Conservation (phyloP, 768 basidiomycete genomes). For the Auricularia sp. region DNA sequence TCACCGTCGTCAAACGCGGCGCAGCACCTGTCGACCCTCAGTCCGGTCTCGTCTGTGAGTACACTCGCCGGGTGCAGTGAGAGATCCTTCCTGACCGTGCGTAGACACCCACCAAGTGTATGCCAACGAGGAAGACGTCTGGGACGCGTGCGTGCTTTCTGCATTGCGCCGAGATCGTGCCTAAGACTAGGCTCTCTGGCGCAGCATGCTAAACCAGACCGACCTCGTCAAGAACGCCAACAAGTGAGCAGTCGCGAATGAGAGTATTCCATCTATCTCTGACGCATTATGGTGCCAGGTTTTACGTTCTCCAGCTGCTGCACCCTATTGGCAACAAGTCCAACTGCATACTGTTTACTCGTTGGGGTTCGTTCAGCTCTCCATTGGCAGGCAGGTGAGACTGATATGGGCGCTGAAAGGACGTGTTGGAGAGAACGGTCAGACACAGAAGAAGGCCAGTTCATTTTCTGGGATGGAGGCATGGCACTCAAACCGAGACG, state of each 20-base stretch:
- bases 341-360: slow-evolving; percentile 34
- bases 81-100: background rate
- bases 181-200: background rate
- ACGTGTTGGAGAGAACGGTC: slow-evolving; percentile 47
- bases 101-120: slow-evolving; percentile 46
- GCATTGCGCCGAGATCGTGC: background rate
- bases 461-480: background rate
- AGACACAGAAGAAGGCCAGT: slow-evolving; percentile 36
- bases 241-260: slow-evolving; percentile 27
- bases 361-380: slow-evolving; percentile 34
- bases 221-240: slow-evolving; percentile 32
- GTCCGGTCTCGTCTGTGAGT: slow-evolving; percentile 38
- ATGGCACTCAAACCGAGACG: background rate
- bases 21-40: slow-evolving; percentile 44
- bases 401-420: background rate
- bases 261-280: background rate
- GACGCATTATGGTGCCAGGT: slow-evolving; percentile 23
- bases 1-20: slow-evolving; percentile 41
- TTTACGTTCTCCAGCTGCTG: slow-evolving; percentile 49
- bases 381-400: background rate
- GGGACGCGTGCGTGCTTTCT: slow-evolving; percentile 49
- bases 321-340: slow-evolving; percentile 34
- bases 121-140: slow-evolving; percentile 28
- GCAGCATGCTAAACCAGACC: slow-evolving; percentile 34
- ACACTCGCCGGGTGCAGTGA: background rate